phyloP scores from a whole-genome alignment of 345 rosid genomes.

The Citrus trifoliata region DNA sequence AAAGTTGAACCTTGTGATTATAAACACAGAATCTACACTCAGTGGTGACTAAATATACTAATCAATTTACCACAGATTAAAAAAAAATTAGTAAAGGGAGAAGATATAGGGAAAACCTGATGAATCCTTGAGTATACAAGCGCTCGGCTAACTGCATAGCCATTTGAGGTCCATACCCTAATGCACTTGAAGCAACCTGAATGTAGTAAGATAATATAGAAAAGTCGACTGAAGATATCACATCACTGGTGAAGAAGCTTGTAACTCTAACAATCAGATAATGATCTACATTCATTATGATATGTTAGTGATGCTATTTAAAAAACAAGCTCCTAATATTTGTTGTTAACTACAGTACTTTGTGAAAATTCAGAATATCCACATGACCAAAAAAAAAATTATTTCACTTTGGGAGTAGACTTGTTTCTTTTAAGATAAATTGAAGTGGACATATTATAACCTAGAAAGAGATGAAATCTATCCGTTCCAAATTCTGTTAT shows the following conservation, averaged over 20 bases:
- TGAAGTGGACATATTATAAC: not conserved
- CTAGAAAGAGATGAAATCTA: not conserved
- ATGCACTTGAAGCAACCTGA: conserved; percentile 95
- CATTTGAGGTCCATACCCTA: conserved; percentile 90
- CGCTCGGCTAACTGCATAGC: conserved; percentile 94
- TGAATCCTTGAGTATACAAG: conserved; percentile 87
- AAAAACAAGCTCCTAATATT: not conserved
- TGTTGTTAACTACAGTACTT: not conserved
- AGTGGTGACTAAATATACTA: not conserved
- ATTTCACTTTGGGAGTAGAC: not conserved
- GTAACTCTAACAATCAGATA: not conserved
- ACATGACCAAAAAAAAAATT: not conserved
- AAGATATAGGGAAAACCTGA: conserved; percentile 54
- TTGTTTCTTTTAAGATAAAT: not conserved
- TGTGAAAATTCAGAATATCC: not conserved
- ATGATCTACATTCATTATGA: not conserved
- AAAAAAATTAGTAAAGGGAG: conserved; percentile 2
- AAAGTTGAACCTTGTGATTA: not conserved
- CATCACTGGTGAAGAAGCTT: not conserved
- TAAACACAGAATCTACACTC: not conserved
- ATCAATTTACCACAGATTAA: not conserved
- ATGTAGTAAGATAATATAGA: conserved; percentile 8
- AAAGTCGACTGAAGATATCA: not conserved
- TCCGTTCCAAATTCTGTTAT: not conserved
- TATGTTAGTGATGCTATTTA: not conserved